A percentile compares a stretch with the other conserved stretches of the same genome.
These are phyloP conservation scores for Botrytis cinerea DNA, from an alignment of 2,329 filamentous ascomycete genomes.

Conservation along the genomic window DNA sequence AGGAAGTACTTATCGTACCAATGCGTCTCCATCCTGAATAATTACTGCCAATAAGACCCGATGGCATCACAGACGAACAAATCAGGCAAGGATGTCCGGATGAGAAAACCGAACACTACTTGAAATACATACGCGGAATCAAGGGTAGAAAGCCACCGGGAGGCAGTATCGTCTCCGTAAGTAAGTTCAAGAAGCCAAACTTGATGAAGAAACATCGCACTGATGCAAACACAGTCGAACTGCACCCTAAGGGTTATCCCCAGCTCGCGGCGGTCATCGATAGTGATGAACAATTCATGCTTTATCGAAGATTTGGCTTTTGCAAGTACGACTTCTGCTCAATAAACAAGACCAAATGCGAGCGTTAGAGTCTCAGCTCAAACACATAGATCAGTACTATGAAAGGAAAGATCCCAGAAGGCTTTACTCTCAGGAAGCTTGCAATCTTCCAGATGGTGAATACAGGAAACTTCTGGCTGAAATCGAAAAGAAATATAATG, in stretches of 20 bases:
- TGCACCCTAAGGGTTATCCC: constrained; percentile 42
- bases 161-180: not conserved
- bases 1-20: not conserved
- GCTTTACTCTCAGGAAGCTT: constrained; percentile 21
- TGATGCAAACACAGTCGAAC: constrained; percentile 23
- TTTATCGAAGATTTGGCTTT: constrained; percentile 46
- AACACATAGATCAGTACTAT: constrained; percentile 26
- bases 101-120: not conserved
- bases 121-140: not conserved
- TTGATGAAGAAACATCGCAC: too few species aligned
- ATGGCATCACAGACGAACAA: not conserved
- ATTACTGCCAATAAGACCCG: not conserved
- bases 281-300: constrained; percentile 45
- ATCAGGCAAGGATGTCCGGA: not conserved
- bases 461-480: constrained; percentile 21
- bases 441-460: constrained; percentile 1
- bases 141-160: not conserved
- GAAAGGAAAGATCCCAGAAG: not conserved
- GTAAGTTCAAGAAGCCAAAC: not conserved
- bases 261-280: constrained; percentile 44
- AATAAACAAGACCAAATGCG: constrained; percentile 33
- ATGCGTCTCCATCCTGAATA: not conserved
- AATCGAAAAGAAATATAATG: constrained; percentile 28
- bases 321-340: constrained; percentile 42
- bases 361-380: constrained; percentile 26